Conservation (phyloP, 305 asterid genomes). For the Fraxinus albicans region DNA sequence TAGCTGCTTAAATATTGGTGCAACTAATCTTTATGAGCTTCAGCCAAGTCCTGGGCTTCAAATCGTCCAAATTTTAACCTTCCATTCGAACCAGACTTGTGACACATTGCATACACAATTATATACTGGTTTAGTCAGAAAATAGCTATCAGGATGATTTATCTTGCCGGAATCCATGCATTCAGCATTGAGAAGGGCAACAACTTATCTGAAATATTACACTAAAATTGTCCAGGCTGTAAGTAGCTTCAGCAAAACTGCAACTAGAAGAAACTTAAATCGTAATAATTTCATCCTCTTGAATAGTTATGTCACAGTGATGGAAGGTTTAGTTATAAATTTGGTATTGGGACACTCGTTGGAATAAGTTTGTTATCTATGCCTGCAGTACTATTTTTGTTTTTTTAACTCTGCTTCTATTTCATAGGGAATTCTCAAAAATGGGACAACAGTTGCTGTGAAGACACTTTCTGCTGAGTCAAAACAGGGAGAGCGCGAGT, state of each 20-base stretch:
- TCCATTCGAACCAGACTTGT: neutral
- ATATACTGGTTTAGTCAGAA: constrained; percentile 15
- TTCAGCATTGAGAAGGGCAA: neutral
- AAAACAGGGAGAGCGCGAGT: constrained; percentile 81
- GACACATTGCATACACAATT: neutral
- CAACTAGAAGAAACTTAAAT: constrained; percentile 14
- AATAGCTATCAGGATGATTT: constrained; percentile 5
- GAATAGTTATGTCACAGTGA: neutral
- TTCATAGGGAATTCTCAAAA: constrained; percentile 67
- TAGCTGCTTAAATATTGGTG: neutral
- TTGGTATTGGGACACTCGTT: neutral
- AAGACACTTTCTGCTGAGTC: constrained; percentile 81
- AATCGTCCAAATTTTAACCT: neutral
- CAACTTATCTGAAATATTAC: neutral
- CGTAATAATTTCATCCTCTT: constrained; percentile 7
- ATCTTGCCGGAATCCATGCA: constrained; percentile 11
- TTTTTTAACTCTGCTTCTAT: constrained; percentile 30
- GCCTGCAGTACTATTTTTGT: constrained; percentile 10
- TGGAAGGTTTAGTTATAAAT: constrained; percentile 9
- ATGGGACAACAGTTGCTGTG: constrained; percentile 66
- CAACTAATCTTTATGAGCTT: constrained; percentile 1
- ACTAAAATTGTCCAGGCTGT: constrained; percentile 7
- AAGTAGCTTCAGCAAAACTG: constrained; percentile 12
- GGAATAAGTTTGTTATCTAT: constrained; percentile 18
- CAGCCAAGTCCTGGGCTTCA: constrained; percentile 14